These are phyloP conservation scores for Sutorius australiensis DNA, from an alignment of 768 basidiomycete species.

Conservation along the genomic window DNA sequence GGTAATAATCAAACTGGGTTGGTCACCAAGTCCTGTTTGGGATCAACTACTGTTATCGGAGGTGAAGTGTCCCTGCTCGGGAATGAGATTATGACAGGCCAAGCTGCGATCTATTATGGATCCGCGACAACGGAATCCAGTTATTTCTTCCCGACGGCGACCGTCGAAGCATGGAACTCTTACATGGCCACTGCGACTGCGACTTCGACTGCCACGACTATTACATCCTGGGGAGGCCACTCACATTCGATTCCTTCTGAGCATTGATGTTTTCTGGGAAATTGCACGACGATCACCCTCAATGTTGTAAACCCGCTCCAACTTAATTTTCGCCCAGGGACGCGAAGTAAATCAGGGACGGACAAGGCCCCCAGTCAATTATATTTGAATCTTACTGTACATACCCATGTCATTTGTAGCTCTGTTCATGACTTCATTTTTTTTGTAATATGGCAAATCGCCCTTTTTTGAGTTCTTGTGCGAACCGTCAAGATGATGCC, in stretches of 20 bases:
- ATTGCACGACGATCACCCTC: neutral
- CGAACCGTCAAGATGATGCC: neutral
- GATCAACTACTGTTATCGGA: constrained; percentile 34
- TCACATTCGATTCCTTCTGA: too few relatives aligned
- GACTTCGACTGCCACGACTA: neutral
- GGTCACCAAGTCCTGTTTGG: constrained; percentile 35
- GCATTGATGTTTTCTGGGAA: neutral
- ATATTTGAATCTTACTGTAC: too few relatives aligned
- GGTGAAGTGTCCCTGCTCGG: constrained; percentile 49
- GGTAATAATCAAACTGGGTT: constrained; percentile 59
- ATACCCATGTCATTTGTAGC: too few relatives aligned
- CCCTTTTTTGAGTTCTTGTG: neutral
- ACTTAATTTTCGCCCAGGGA: too few relatives aligned
- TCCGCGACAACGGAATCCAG: constrained; percentile 44
- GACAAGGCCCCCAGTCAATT: too few relatives aligned
- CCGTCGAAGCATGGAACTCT: constrained; percentile 52
- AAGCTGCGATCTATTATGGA: constrained; percentile 54
- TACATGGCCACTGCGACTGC: constrained; percentile 40
- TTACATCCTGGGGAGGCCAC: too few relatives aligned
- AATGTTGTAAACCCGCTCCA: neutral
- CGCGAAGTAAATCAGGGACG: too few relatives aligned
- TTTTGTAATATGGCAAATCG: neutral
- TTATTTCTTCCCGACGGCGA: constrained; percentile 52
- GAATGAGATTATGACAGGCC: constrained; percentile 48
- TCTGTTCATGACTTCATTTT: constrained; percentile 11